phyloP scores from a whole-genome alignment of 139 green algal genomes.

The Nannochloris sp. region DNA sequence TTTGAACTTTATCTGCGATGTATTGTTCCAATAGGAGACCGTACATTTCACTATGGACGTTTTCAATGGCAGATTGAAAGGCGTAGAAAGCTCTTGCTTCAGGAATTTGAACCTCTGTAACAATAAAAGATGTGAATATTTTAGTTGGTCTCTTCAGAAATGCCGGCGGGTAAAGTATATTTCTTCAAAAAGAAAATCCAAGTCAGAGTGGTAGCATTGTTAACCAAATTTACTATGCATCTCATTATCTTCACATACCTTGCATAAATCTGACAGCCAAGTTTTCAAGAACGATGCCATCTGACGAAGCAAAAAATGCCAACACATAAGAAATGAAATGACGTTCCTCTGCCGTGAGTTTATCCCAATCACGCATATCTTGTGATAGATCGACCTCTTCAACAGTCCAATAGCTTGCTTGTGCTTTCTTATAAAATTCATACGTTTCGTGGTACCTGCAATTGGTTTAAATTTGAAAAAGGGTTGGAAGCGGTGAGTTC shows the following conservation, averaged over 20 bases:
- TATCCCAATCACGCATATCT: constrained; percentile 57
- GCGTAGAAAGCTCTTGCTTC: constrained; percentile 81
- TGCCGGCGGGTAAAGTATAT: background rate
- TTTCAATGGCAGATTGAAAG: constrained; percentile 86
- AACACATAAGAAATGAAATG: constrained; percentile 81
- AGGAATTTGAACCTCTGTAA: constrained; percentile 67
- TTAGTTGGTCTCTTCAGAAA: background rate
- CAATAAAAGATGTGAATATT: background rate
- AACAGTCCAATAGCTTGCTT: constrained; percentile 69
- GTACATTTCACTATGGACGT: constrained; percentile 80
- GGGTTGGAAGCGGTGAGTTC: background rate
- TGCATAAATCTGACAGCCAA: constrained; percentile 74
- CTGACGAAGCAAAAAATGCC: constrained; percentile 82
- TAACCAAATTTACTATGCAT: too few species aligned
- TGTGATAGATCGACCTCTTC: constrained; percentile 72
- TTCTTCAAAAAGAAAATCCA: background rate
- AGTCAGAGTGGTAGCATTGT: background rate
- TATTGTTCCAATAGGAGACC: constrained; percentile 64
- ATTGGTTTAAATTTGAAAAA: too few species aligned
- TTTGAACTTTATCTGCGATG: constrained; percentile 43
- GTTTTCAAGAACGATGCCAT: constrained; percentile 88
- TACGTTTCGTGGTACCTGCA: constrained; percentile 39
- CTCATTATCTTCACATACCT: constrained; percentile 15
- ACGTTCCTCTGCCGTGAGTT: constrained; percentile 52
- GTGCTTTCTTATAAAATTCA: constrained; percentile 69